Evolutionary conservation across 768 basidiomycete genomes (phyloP), one percentile per base, ranked within the genome.

Genomic region (Podaxis mareebaensis): DNA sequence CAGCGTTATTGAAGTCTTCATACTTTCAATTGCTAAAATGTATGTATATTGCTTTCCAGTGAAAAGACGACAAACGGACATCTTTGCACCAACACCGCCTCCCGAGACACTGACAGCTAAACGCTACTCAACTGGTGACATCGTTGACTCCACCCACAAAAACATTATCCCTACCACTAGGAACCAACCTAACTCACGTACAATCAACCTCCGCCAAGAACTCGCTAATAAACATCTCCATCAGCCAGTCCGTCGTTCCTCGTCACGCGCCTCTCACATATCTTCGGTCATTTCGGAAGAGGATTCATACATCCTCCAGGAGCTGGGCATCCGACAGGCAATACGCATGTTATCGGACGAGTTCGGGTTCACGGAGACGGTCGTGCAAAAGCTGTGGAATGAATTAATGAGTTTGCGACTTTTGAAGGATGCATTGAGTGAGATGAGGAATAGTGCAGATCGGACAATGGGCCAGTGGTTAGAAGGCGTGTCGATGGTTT

Each of bases 271-370:
- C 4, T 48, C 63, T 13, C 24, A 39, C 44, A 28, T n/a, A 7
- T 61, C 64, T 24, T 46, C 60, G 11, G 24, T 30, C 39, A 48
- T 64, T 7, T 54, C 58, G 4, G 63, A 58, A 46, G 58, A 60
- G 26, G 63, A 64, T 40, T 20, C 22, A 6, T 28, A 44, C 33
- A 7, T 36, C 5, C 20, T 59, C 15, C 64, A 66, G 60, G 60
- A 60, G 17, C 63, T 73, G 22, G 76, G 72, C 0, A 64, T 71
- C 15, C 58, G 66, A 20, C 60, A 63, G n/a, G 69, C 72, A 15
- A 60, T 85, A 2, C 67, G 71, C 10, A 70, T 69, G 61, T 81
- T 87, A 73, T 76, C 81, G 0, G 67, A 72, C 20, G 81, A 82
- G 36, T 81, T 84, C 46, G 79, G 79, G 15, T 81, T 81, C 63